These are phyloP conservation scores for Aspergillus candidus DNA, from an alignment of 2,329 filamentous ascomycete species.

Conservation along the genomic window DNA sequence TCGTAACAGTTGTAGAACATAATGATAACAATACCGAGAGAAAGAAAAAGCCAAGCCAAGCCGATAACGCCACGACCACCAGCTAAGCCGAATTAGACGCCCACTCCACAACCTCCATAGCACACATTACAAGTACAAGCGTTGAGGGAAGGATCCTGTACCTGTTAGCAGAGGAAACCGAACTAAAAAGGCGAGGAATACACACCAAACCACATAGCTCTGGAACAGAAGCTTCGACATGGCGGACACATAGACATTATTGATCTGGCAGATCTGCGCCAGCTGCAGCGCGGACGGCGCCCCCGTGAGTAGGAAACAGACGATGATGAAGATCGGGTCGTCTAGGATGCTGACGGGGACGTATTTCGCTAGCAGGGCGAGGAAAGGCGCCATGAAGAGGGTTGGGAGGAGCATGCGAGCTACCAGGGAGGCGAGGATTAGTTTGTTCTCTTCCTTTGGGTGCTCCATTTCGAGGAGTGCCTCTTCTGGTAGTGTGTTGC, in stretches of 20 bases:
- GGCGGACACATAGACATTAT: slow-evolving; percentile 87
- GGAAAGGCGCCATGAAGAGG: slow-evolving; percentile 81
- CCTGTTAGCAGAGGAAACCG: too few species aligned
- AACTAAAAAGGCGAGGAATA: too few species aligned
- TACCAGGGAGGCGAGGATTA: slow-evolving; percentile 78
- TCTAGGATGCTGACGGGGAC: slow-evolving; percentile 89
- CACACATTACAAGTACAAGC: slow-evolving; percentile 80
- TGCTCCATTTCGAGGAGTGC: slow-evolving; percentile 65
- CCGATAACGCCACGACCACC: neutral
- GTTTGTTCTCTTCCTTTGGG: slow-evolving; percentile 59
- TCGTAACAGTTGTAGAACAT: neutral
- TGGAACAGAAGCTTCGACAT: slow-evolving; percentile 93
- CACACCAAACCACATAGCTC: slow-evolving; percentile 90
- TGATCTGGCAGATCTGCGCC: slow-evolving; percentile 97
- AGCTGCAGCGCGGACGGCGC: slow-evolving; percentile 90
- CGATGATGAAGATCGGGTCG: slow-evolving; percentile 96
- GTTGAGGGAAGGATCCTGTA: slow-evolving; percentile 86
- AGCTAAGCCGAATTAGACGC: slow-evolving; percentile 39
- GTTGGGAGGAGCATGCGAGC: slow-evolving; percentile 91
- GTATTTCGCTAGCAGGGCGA: slow-evolving; percentile 83
- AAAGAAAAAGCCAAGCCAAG: neutral
- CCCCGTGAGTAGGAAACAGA: slow-evolving; percentile 92
- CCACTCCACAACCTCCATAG: slow-evolving; percentile 90
- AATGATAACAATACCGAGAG: neutral
- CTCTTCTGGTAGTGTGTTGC: slow-evolving; percentile 73